Conservation (phyloP, 1,284 basidiomycete species). For the Ceratobasidium sp. region DNA sequence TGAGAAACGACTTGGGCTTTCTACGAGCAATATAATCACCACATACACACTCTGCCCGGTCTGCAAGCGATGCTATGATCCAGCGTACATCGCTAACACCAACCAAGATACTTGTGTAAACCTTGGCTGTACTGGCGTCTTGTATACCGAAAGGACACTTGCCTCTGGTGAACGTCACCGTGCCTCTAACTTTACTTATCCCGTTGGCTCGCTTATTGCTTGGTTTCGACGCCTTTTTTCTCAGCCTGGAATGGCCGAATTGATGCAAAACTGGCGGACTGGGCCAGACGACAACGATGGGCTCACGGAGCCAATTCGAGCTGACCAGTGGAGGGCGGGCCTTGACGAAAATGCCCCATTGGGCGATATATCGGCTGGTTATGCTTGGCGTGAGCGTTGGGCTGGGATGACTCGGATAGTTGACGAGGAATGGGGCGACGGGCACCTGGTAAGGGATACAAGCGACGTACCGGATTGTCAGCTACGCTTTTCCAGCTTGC, state of each 20-base stretch:
- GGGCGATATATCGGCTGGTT: constrained; percentile 15
- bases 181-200: not conserved
- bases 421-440: too few relatives aligned
- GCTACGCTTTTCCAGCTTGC: too few relatives aligned
- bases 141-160: not conserved
- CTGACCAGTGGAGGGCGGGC: not conserved
- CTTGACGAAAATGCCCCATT: not conserved
- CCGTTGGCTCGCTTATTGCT: constrained; percentile 6
- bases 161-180: not conserved
- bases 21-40: not conserved
- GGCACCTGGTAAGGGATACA: not conserved
- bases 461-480: not conserved
- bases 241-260: too few relatives aligned
- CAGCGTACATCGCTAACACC: not conserved
- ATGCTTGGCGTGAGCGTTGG: not conserved
- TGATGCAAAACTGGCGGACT: constrained; percentile 18
- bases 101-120: not conserved
- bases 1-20: not conserved
- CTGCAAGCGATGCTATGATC: not conserved
- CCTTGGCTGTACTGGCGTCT: not conserved
- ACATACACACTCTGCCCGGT: constrained; percentile 19
- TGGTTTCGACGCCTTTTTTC: constrained; percentile 3
- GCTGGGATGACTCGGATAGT: not conserved
- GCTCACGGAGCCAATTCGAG: not conserved
- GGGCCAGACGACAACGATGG: not conserved